Evolutionary conservation across 2,329 filamentous ascomycete genomes (phyloP).

Genomic region (Penicillium sp.): DNA sequence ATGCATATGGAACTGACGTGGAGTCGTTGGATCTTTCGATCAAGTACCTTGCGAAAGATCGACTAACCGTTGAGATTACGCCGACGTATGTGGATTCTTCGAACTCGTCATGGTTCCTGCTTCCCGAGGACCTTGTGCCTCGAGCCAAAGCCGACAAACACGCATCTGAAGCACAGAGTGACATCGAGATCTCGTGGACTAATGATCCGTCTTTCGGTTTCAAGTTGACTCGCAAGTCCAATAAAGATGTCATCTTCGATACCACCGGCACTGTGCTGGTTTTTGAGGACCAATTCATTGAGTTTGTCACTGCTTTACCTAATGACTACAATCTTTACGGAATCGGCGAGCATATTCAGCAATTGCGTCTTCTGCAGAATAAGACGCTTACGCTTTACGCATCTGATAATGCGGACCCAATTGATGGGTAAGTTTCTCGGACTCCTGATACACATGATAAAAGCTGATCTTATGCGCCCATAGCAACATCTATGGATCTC

Average conservation of each 20-base stretch:
- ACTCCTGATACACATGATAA: neutral
- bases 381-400: constrained; percentile 68
- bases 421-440: constrained; percentile 40
- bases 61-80: constrained; percentile 69
- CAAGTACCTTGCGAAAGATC: constrained; percentile 64
- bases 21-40: constrained; percentile 66
- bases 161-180: constrained; percentile 37
- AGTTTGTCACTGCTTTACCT: constrained; percentile 66
- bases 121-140: constrained; percentile 64
- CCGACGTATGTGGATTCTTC: constrained; percentile 62
- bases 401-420: constrained; percentile 63
- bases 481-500: constrained; percentile 71
- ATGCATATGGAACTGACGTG: constrained; percentile 76
- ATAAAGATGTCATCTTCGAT: constrained; percentile 67
- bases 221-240: constrained; percentile 58
- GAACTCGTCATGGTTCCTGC: constrained; percentile 67
- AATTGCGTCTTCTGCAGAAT: constrained; percentile 71
- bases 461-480: neutral
- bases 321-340: constrained; percentile 76
- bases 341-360: constrained; percentile 71
- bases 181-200: constrained; percentile 56
- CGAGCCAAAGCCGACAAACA: constrained; percentile 53
- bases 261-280: constrained; percentile 66
- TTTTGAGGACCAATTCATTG: constrained; percentile 76
- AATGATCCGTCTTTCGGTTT: constrained; percentile 61